A percentile compares a stretch with the other conserved stretches of the same genome.
Conservation (phyloP, 177 flowering plant species). For the Tripterygium wilfordii region DNA sequence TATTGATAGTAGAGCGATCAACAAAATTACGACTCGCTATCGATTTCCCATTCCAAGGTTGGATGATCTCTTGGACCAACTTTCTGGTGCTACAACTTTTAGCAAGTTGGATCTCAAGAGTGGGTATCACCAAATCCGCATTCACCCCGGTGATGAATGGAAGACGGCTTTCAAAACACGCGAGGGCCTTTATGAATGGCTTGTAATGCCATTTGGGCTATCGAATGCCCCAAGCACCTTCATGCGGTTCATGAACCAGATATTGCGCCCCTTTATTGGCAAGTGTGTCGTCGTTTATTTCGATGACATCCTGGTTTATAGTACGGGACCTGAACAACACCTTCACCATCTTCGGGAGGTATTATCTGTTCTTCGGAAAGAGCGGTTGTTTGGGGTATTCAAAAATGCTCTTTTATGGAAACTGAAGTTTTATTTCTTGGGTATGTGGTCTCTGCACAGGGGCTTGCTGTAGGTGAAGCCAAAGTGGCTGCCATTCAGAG, state of each 20-base stretch:
- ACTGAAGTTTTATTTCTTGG: background rate
- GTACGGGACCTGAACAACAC: background rate
- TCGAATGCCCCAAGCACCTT: too few relatives aligned
- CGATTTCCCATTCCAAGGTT: background rate
- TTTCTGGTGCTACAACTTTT: too few relatives aligned
- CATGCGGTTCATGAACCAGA: too few relatives aligned
- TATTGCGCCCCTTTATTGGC: too few relatives aligned
- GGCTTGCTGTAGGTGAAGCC: background rate
- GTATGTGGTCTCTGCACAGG: background rate
- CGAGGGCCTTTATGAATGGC: too few relatives aligned
- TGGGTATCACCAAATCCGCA: too few relatives aligned
- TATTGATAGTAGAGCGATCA: background rate
- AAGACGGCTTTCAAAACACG: too few relatives aligned
- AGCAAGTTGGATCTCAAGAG: too few relatives aligned
- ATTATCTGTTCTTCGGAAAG: background rate
- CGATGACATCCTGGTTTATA: background rate
- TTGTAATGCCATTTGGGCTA: too few relatives aligned
- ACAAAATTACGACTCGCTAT: too few relatives aligned
- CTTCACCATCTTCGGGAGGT: background rate
- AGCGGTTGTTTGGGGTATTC: background rate
- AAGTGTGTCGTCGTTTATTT: too few relatives aligned
- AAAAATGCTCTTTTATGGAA: background rate
- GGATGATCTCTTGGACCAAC: too few relatives aligned
- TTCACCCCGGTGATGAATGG: background rate
- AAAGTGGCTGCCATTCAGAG: background rate